phyloP scores from a whole-genome alignment of 768 basidiomycete species.

The Hygrocybe punicea region DNA sequence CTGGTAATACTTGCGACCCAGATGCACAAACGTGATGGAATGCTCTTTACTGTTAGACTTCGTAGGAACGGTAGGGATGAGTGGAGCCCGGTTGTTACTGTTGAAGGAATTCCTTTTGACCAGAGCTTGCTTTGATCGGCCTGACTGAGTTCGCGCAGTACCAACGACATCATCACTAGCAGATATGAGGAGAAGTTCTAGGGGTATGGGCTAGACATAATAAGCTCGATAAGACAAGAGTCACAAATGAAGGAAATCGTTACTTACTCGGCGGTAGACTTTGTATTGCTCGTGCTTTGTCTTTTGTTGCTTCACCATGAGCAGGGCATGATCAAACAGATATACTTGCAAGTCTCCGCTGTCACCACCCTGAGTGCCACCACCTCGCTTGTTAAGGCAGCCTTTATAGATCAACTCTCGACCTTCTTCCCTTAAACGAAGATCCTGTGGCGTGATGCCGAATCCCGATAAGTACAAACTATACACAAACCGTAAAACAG shows the following conservation, averaged over 20 bases:
- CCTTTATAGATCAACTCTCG: slow-evolving; percentile 93
- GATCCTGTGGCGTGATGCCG: slow-evolving; percentile 49
- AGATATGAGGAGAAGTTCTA: slow-evolving; percentile 84
- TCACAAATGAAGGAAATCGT: slow-evolving; percentile 2
- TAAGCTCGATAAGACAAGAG: slow-evolving; percentile 6
- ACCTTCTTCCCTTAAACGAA: slow-evolving; percentile 81
- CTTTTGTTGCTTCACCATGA: slow-evolving; percentile 82
- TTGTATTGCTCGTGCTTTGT: slow-evolving; percentile 89
- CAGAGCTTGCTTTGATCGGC: slow-evolving; percentile 45
- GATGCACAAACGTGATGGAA: slow-evolving; percentile 88
- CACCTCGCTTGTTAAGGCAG: slow-evolving; percentile 81
- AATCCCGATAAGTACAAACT: not conserved
- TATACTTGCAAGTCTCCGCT: slow-evolving; percentile 50
- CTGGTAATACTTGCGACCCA: slow-evolving; percentile 89
- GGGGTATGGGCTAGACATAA: slow-evolving; percentile 77
- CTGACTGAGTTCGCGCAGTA: slow-evolving; percentile 34
- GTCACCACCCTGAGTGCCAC: slow-evolving; percentile 60
- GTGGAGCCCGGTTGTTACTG: slow-evolving; percentile 35
- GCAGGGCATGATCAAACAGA: slow-evolving; percentile 92
- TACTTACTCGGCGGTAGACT: slow-evolving; percentile 85
- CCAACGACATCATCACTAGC: slow-evolving; percentile 62
- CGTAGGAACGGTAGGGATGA: slow-evolving; percentile 48
- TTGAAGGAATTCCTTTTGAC: slow-evolving; percentile 44
- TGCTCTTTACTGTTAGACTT: slow-evolving; percentile 64
- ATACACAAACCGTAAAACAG: not conserved